A percentile compares a stretch with the other conserved stretches of the same genome.
phyloP scores from a whole-genome alignment of 192 early-diverging fungal genomes.

The Thamnidium elegans region DNA sequence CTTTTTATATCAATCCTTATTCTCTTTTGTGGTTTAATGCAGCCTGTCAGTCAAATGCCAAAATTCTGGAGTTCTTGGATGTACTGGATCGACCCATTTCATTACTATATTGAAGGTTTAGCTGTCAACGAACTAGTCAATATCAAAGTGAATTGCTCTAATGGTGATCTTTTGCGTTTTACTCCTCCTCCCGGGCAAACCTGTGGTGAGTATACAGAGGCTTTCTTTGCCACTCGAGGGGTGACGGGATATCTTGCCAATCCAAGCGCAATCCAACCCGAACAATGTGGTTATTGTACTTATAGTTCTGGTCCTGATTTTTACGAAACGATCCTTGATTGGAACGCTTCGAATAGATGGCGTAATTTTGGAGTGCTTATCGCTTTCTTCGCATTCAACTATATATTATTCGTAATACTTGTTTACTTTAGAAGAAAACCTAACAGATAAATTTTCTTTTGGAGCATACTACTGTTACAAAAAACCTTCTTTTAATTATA shows the following conservation, averaged over 20 bases:
- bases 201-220: slow-evolving; percentile 50
- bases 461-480: too few relatives aligned
- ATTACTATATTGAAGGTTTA: slow-evolving; percentile 65
- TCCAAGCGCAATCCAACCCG: slow-evolving; percentile 22
- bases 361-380: slow-evolving; percentile 69
- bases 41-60: slow-evolving; percentile 56
- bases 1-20: slow-evolving; percentile 63
- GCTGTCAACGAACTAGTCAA: slow-evolving; percentile 58
- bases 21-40: slow-evolving; percentile 72
- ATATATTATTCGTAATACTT: slow-evolving; percentile 38
- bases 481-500: neutral
- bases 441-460: slow-evolving; percentile 14
- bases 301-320: slow-evolving; percentile 59
- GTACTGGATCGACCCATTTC: slow-evolving; percentile 67
- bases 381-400: slow-evolving; percentile 59
- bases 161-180: slow-evolving; percentile 55
- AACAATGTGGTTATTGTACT: slow-evolving; percentile 64
- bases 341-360: slow-evolving; percentile 62
- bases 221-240: slow-evolving; percentile 16
- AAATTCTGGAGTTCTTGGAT: slow-evolving; percentile 66
- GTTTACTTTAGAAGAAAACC: slow-evolving; percentile 41
- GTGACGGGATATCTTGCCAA: slow-evolving; percentile 10
- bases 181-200: slow-evolving; percentile 54
- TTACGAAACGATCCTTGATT: slow-evolving; percentile 41
- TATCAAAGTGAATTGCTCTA: slow-evolving; percentile 46